Conservation (phyloP, 2,329 filamentous ascomycete genomes). For the Colletotrichum navitas region DNA sequence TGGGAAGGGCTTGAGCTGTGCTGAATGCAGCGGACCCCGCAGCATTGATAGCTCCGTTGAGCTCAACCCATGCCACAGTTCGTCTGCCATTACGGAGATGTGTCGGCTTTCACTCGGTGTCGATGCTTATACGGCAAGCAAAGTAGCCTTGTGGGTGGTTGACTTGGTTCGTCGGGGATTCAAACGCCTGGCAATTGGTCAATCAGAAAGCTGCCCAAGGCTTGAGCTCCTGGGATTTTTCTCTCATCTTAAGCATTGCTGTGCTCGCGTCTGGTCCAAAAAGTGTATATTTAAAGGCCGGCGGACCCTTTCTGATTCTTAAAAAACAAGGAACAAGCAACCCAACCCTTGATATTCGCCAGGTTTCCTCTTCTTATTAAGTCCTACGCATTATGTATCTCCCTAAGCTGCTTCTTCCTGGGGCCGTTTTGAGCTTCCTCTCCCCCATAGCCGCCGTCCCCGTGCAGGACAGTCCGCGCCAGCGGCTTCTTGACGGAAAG, state of each 20-base stretch:
- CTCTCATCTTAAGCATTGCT: neutral
- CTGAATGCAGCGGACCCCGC: constrained; percentile 28
- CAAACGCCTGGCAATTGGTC: constrained; percentile 17
- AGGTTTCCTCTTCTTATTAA: neutral
- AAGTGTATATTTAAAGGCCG: constrained; percentile 29
- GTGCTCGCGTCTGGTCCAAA: constrained; percentile 6
- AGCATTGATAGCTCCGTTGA: constrained; percentile 13
- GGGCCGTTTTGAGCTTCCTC: constrained; percentile 24
- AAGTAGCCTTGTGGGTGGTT: neutral
- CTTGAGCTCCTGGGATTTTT: constrained; percentile 2
- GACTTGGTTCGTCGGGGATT: neutral
- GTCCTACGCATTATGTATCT: constrained; percentile 19
- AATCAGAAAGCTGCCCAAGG: constrained; percentile 14
- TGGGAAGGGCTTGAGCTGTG: constrained; percentile 11
- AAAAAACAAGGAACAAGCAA: neutral
- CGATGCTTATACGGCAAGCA: neutral
- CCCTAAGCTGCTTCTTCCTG: constrained; percentile 12
- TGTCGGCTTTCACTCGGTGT: constrained; percentile 36
- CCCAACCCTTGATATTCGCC: neutral
- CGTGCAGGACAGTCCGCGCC: constrained; percentile 64
- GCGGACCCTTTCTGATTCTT: neutral
- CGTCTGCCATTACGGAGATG: constrained; percentile 27
- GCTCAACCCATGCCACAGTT: constrained; percentile 21
- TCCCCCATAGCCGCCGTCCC: constrained; percentile 25
- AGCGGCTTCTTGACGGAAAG: constrained; percentile 66